Evolutionary conservation across 2,329 filamentous ascomycete species (phyloP).

Genomic region (Xylaria sp.): DNA sequence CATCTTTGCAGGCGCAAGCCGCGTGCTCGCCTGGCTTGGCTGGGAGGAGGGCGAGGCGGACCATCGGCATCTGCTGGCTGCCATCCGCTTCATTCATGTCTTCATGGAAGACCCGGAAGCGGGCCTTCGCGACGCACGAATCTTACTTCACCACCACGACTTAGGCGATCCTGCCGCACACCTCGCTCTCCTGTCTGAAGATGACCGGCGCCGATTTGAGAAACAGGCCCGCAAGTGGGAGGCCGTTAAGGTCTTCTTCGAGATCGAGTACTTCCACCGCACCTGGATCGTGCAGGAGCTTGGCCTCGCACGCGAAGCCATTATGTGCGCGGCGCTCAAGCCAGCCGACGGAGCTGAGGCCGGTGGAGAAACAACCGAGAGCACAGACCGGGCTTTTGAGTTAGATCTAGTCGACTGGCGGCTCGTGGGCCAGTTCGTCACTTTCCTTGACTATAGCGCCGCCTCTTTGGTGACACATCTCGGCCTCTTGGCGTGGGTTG

Average conservation of each 20-base stretch:
- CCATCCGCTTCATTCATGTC: constrained; percentile 23
- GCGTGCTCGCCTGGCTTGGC: constrained; percentile 26
- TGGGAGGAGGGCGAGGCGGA: constrained; percentile 19
- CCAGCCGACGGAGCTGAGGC: neutral
- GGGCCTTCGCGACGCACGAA: constrained; percentile 20
- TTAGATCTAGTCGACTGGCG: constrained; percentile 21
- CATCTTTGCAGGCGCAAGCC: constrained; percentile 24
- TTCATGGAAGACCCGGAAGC: constrained; percentile 25
- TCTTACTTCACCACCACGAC: constrained; percentile 17
- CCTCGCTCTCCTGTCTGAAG: constrained; percentile 15
- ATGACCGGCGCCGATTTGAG: constrained; percentile 10
- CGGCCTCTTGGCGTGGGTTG: constrained; percentile 15
- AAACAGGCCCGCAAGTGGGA: constrained; percentile 22
- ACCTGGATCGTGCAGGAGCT: constrained; percentile 29
- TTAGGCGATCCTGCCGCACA: neutral
- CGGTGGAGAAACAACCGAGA: no score
- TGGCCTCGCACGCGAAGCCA: constrained; percentile 23
- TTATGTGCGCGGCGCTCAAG: constrained; percentile 23
- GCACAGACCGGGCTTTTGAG: neutral
- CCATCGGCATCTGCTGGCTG: constrained; percentile 11
- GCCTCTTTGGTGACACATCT: constrained; percentile 26
- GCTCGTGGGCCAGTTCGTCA: constrained; percentile 17
- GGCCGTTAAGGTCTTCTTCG: constrained; percentile 26
- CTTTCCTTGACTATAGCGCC: constrained; percentile 18
- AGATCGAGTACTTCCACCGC: constrained; percentile 27